Conservation (phyloP, 495 filamentous ascomycete species). For the Penicillium pancosmium region DNA sequence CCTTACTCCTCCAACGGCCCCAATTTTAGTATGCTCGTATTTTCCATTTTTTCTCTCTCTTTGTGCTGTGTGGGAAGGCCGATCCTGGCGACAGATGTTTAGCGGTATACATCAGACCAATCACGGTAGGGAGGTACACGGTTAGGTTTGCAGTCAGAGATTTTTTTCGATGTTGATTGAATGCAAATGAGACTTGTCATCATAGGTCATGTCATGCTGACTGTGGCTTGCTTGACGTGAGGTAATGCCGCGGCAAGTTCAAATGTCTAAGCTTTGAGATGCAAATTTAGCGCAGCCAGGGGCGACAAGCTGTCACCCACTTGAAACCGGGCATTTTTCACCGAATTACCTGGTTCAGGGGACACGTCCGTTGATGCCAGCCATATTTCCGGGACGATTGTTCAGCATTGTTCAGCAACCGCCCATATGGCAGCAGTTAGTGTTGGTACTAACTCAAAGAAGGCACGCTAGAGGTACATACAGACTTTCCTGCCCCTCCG, state of each 20-base stretch:
- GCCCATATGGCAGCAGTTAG: slow-evolving; percentile 9
- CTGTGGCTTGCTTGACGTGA: not conserved
- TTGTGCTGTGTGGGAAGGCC: slow-evolving; percentile 2
- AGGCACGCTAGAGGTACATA: too few relatives aligned
- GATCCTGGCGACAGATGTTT: not conserved
- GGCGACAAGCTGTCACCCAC: slow-evolving; percentile 5
- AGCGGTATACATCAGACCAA: slow-evolving; percentile 5
- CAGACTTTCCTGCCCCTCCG: too few relatives aligned
- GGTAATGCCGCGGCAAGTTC: not conserved
- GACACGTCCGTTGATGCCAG: not conserved
- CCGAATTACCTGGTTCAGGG: slow-evolving; percentile 13
- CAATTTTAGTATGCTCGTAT: not conserved
- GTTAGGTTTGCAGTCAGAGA: not conserved
- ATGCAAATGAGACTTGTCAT: not conserved
- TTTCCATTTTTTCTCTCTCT: not conserved
- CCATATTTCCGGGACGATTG: not conserved
- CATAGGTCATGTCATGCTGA: not conserved
- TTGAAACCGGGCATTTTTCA: slow-evolving; percentile 10
- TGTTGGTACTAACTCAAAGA: not conserved
- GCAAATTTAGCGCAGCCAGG: not conserved
- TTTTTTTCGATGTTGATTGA: not conserved
- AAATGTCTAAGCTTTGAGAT: slow-evolving; percentile 17
- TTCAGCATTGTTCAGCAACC: not conserved
- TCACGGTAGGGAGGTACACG: slow-evolving; percentile 1
- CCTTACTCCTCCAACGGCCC: not conserved